Evolutionary conservation across 1,284 basidiomycete genomes (phyloP), one percentile per base, ranked within the genome.

Genomic region (Trichosporon faecale): DNA sequence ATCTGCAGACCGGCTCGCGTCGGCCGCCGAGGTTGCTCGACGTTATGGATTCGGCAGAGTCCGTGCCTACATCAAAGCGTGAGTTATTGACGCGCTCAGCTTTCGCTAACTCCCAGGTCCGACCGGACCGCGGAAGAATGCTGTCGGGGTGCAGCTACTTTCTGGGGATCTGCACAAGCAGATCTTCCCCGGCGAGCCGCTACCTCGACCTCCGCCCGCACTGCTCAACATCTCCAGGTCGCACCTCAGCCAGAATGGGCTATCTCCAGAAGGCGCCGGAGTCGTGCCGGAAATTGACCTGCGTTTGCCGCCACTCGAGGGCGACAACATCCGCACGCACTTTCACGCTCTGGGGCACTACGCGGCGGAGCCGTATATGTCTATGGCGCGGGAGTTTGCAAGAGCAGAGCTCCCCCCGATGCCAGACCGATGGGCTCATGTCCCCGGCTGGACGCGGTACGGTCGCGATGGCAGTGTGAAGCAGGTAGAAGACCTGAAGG

Each of bases 371-470:
- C 95, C 95, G 0, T 97, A 93, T 88, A 86, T 95, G 7, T 84
- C 86, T 3, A 86, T 95, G 70, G 90, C 95, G 1, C 87, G 89
- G 66, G 80, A 85, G 4, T 89, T 96, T 72, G 87, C 89, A 0
- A 76, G 82, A 0, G 77, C 84, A 0, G 70, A 86, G 9, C 80
- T 94, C 0, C 91, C 91, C 1, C 88, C 89, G 0, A 80, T 80
- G 63, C 86, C 89, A 0, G 88, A 91, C 12, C 79, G 87, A 40
- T 98, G 94, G 90, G 87, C 90, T 33, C 84, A 90, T 25, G 87
- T 88, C 6, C 88, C 92, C 0, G 96, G 97, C 7, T 99, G 97
- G 96, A 95, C 92, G 1, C 91, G 91, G 76, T 98, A 98, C 81
- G 46, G 68, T 2, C 16, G 16, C 21, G 81, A 83, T 68, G 83